These are phyloP conservation scores for Pseudoneurospora amorphoporcata DNA, from an alignment of 495 filamentous ascomycete species.

Conservation along the genomic window DNA sequence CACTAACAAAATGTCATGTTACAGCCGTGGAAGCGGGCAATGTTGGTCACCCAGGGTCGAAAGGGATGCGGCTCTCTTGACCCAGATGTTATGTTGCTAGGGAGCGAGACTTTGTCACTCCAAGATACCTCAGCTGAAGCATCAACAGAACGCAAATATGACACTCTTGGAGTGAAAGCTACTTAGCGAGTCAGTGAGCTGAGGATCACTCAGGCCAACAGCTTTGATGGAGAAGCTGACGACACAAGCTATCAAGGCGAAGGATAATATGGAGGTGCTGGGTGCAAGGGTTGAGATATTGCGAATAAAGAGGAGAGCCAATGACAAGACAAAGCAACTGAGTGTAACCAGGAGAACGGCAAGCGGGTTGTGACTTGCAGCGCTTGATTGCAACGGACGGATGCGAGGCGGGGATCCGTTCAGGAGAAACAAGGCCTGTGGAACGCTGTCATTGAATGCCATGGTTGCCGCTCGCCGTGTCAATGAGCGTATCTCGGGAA, in stretches of 20 bases:
- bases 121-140: background rate
- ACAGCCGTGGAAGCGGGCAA: background rate
- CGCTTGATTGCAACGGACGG: background rate
- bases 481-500: background rate
- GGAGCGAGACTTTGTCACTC: background rate
- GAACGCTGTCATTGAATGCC: background rate
- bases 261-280: background rate
- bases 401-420: background rate
- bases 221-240: background rate
- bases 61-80: background rate
- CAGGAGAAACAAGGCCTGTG: background rate
- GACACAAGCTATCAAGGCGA: background rate
- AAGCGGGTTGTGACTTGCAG: background rate
- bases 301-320: background rate
- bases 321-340: background rate
- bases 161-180: background rate
- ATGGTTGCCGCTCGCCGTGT: background rate
- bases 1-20: background rate
- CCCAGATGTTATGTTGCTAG: background rate
- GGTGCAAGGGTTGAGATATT: background rate
- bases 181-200: background rate
- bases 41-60: background rate
- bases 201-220: background rate
- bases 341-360: conserved; percentile 1
- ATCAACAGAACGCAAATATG: background rate